Evolutionary conservation across 2,329 filamentous ascomycete species (phyloP).

Genomic region (Endoconidiophora laricicola): DNA sequence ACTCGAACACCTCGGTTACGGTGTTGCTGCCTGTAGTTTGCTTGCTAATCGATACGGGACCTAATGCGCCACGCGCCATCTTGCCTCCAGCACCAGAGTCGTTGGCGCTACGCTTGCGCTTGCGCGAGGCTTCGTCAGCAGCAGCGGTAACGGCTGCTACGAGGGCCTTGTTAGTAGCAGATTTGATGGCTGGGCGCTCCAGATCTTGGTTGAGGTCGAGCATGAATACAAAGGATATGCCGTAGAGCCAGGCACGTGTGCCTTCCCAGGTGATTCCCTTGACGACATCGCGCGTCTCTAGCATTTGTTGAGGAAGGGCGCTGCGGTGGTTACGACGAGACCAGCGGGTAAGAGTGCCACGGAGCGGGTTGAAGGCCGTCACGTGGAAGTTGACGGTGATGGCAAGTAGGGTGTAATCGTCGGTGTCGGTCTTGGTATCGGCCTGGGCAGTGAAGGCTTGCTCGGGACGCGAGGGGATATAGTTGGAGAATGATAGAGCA

Average conservation of each 20-base stretch:
- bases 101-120: conserved; percentile 35
- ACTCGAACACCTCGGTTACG: conserved; percentile 10
- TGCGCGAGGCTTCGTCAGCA: conserved; percentile 23
- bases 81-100: conserved; percentile 36
- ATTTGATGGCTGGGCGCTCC: conserved; percentile 18
- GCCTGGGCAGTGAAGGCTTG: conserved; percentile 14
- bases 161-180: conserved; percentile 15
- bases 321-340: conserved; percentile 65
- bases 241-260: conserved; percentile 70
- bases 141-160: conserved; percentile 20
- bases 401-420: conserved; percentile 36
- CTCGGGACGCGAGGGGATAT: conserved; percentile 22
- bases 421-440: conserved; percentile 17
- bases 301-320: conserved; percentile 57
- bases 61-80: conserved; percentile 31
- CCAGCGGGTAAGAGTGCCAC: conserved; percentile 69
- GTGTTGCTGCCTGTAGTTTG: conserved; percentile 15
- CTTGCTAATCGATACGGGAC: conserved; percentile 27
- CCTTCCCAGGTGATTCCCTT: conserved; percentile 79
- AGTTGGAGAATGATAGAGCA: conserved; percentile 49
- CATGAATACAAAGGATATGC: conserved; percentile 78
- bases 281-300: conserved; percentile 57
- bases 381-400: conserved; percentile 42
- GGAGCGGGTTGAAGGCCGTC: conserved; percentile 62
- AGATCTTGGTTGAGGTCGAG: conserved; percentile 67